A percentile compares a stretch with the other conserved stretches of the same genome.
phyloP scores from a whole-genome alignment of 2,329 filamentous ascomycete genomes.

The Coniosporium tulheliwenetii region DNA sequence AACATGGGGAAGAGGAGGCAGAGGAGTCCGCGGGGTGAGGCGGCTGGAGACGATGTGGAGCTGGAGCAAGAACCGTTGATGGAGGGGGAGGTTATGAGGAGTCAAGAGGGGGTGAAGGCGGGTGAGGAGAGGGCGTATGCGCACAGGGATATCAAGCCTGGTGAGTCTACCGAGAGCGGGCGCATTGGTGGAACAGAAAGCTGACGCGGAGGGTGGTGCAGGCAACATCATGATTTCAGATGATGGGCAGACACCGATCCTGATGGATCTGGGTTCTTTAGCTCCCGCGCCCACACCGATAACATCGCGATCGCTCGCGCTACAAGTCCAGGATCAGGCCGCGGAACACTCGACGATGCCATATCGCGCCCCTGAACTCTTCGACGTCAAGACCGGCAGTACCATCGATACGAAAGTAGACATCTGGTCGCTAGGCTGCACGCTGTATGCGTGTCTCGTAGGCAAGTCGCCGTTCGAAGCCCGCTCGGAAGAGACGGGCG shows the following conservation, averaged over 20 bases:
- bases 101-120: conserved; percentile 51
- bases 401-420: conserved; percentile 93
- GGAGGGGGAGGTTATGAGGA: conserved; percentile 55
- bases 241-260: conserved; percentile 70
- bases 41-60: conserved; percentile 41
- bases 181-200: neutral
- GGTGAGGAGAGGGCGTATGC: conserved; percentile 68
- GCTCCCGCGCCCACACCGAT: conserved; percentile 77
- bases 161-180: conserved; percentile 32
- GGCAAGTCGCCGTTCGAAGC: conserved; percentile 96
- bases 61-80: conserved; percentile 73
- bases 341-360: conserved; percentile 98
- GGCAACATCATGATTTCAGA: conserved; percentile 98
- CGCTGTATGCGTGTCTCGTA: conserved; percentile 90
- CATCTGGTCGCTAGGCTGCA: conserved; percentile 95
- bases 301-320: conserved; percentile 74
- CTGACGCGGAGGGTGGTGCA: conserved; percentile 10
- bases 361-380: conserved; percentile 92
- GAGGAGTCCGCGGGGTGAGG: conserved; percentile 12
- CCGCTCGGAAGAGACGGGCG: conserved; percentile 88
- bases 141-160: conserved; percentile 94
- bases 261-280: conserved; percentile 94
- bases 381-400: conserved; percentile 88
- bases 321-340: conserved; percentile 85
- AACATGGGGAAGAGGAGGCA: conserved; percentile 30